These are phyloP conservation scores for Aspergillus brasiliensis DNA, from an alignment of 2,329 filamentous ascomycete genomes.

Conservation along the genomic window DNA sequence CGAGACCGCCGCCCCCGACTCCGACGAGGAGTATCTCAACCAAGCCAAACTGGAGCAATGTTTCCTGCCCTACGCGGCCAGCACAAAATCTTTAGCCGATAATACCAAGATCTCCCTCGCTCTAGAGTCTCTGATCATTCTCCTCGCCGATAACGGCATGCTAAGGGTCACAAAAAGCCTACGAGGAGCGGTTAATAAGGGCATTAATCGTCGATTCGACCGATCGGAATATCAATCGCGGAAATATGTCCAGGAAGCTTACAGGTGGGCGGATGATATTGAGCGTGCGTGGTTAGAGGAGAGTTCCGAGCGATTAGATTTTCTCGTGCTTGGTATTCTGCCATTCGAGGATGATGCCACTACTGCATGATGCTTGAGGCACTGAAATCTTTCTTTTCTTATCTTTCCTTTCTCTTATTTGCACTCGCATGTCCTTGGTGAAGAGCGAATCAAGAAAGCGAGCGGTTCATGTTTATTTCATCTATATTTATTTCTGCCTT, in stretches of 20 bases:
- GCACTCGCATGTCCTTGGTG: too few species aligned
- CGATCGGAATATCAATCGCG: slow-evolving; percentile 49
- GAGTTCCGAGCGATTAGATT: slow-evolving; percentile 44
- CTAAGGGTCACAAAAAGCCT: slow-evolving; percentile 41
- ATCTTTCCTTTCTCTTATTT: too few species aligned
- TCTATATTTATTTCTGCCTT: too few species aligned
- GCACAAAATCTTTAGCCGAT: slow-evolving; percentile 61
- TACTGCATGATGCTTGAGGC: background rate
- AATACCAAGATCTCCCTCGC: slow-evolving; percentile 73
- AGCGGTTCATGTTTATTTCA: too few species aligned
- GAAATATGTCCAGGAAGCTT: slow-evolving; percentile 39
- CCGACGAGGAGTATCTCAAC: slow-evolving; percentile 48
- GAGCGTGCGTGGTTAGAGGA: slow-evolving; percentile 44
- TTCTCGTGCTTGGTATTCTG: slow-evolving; percentile 38
- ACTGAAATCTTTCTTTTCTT: too few species aligned
- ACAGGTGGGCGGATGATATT: slow-evolving; percentile 29
- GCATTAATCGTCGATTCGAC: slow-evolving; percentile 54
- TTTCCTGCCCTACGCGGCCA: slow-evolving; percentile 68
- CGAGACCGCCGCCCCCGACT: slow-evolving; percentile 42
- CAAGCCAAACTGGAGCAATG: slow-evolving; percentile 57
- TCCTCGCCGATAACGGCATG: slow-evolving; percentile 46
- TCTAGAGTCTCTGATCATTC: slow-evolving; percentile 65
- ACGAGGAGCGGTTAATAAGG: slow-evolving; percentile 51
- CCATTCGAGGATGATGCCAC: slow-evolving; percentile 9
- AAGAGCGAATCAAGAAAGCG: too few species aligned